Evolutionary conservation across 306 rosid species (phyloP), one percentile per base, ranked within the genome.

Genomic region (Sophora flavescens): DNA sequence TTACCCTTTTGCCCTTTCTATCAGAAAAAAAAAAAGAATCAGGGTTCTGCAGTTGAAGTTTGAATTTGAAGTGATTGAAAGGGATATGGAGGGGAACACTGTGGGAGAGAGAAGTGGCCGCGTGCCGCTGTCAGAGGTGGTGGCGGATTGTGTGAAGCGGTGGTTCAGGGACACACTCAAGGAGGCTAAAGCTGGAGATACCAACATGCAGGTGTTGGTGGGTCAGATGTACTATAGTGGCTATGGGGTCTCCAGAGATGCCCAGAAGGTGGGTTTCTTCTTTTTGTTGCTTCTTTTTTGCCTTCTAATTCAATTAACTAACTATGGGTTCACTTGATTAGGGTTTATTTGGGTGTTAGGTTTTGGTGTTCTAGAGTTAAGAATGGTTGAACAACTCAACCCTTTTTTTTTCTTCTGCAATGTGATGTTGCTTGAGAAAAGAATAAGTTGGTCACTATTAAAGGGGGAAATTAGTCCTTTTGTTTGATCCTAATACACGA

Each of bases 221-320:
- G 92, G 86, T 39, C 97, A 92, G 91, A 92, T 92, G 97, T 92
- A 90, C 80, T 85, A 61, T 41, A 90, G 85, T 73, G 97, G 97
- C 32, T 90, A 90, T 84, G 97, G 97, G 4, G 84, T 90, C 56
- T 85, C 93, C 70, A 84, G 91, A 84, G 97, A 92, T 79, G 84
- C 87, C 66, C 91, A 92, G 54, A 85, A 86, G 93, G 97, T 90
- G 30, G 28, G 53, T 47, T 14, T 3, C 0, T 47, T 61, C 3
- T 30, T 44, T 13, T 15, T 70, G 8, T 15, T 30, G 14, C 0
- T 13, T 13, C 53, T 56, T 47, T 18, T 53, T 70, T 38, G 35
- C 30, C 18, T 73, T 30, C n/a, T 18, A 74, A 4, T 59, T 51
- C 15, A 22, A 57, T 39, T 48, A 41, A 44, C 9, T 69, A 16